These are phyloP conservation scores for Gracilaria gracilis DNA, from an alignment of 23 red algal species.

Conservation along the genomic window DNA sequence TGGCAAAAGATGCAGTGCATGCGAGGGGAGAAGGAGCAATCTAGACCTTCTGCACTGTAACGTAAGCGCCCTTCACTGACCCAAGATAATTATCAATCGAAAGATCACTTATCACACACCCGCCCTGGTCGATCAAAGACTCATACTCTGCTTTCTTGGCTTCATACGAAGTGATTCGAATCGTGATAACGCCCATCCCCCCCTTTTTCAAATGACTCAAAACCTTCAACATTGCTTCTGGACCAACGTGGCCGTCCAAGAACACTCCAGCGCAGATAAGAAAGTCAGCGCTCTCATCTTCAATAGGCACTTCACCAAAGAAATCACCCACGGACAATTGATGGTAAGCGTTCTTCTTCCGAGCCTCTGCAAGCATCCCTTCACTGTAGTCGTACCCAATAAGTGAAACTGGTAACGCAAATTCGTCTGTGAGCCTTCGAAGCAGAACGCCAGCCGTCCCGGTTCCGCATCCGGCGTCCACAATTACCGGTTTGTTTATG, in stretches of 20 bases:
- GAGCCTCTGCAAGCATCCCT: constrained; percentile 2
- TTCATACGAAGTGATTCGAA: background rate
- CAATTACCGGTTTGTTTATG: background rate
- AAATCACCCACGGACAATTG: background rate
- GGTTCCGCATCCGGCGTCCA: constrained; percentile 15
- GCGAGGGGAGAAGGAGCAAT: no score
- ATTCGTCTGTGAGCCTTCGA: background rate
- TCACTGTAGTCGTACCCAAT: constrained; percentile 10
- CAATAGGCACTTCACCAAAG: background rate
- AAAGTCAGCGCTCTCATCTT: background rate
- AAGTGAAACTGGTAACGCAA: background rate
- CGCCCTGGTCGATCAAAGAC: background rate
- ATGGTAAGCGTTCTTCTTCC: background rate
- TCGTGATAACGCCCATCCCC: constrained; percentile 4
- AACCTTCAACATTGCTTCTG: constrained; percentile 5
- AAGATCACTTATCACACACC: background rate
- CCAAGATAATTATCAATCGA: background rate
- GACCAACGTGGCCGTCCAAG: constrained; percentile 11
- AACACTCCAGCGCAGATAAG: constrained; percentile 5
- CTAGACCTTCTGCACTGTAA: background rate
- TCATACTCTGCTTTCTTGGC: background rate
- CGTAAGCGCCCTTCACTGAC: background rate
- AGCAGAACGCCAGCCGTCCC: background rate
- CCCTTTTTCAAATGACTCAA: constrained; percentile 2
- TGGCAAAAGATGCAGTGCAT: no score